These are phyloP conservation scores for Lentinula sp. DNA, from an alignment of 768 basidiomycete genomes.

Conservation along the genomic window DNA sequence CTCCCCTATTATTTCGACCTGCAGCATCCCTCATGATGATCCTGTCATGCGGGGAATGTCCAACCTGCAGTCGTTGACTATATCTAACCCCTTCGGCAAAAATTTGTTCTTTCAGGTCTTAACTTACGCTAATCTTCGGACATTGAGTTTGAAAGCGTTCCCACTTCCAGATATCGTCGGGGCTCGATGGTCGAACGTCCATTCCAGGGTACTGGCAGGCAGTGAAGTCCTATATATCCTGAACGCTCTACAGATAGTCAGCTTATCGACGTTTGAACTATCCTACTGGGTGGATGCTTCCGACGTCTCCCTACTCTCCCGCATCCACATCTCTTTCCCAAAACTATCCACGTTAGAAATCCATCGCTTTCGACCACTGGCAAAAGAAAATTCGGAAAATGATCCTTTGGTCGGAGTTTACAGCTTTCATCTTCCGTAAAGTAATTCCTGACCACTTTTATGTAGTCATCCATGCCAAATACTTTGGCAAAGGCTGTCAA, in stretches of 20 bases:
- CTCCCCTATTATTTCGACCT: too few relatives aligned
- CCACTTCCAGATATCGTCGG: neutral
- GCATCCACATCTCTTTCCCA: neutral
- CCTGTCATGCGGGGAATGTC: neutral
- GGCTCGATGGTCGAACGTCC: conserved; percentile 1
- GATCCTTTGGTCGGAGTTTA: conserved; percentile 4
- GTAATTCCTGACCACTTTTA: neutral
- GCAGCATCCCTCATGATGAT: neutral
- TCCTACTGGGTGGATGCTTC: neutral
- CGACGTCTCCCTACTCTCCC: neutral
- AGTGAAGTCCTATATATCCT: neutral
- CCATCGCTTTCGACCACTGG: conserved; percentile 1
- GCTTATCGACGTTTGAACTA: neutral
- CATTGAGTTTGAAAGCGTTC: neutral
- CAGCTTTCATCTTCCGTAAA: neutral
- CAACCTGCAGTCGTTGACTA: neutral
- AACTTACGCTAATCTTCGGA: neutral
- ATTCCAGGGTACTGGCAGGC: neutral
- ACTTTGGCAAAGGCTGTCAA: neutral
- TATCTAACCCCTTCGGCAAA: neutral
- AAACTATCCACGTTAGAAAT: neutral
- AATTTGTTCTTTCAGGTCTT: neutral
- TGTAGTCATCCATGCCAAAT: neutral
- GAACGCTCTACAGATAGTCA: neutral
- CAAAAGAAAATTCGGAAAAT: neutral